These are phyloP conservation scores for Sporothrix euskadiensis DNA, from an alignment of 2,329 filamentous ascomycete species.

Conservation along the genomic window DNA sequence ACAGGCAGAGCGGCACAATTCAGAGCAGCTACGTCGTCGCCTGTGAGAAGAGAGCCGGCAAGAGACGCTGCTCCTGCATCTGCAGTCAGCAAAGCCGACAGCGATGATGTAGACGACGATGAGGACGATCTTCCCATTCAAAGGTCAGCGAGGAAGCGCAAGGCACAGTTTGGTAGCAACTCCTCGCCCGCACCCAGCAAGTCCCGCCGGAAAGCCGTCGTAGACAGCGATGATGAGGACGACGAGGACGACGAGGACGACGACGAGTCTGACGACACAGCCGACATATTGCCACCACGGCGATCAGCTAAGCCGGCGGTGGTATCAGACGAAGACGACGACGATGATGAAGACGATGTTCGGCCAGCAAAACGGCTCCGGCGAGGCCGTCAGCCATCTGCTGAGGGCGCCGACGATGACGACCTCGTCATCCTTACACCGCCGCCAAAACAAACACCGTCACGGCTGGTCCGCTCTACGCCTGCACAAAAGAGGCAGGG, in stretches of 20 bases:
- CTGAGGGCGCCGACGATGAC: not conserved
- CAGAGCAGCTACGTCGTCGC: not conserved
- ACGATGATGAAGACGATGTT: conserved; percentile 23
- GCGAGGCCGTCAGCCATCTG: not conserved
- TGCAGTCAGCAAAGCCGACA: not conserved
- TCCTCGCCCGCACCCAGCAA: not conserved
- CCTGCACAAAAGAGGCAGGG: not conserved
- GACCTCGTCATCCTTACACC: conserved; percentile 2
- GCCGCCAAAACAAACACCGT: conserved; percentile 1
- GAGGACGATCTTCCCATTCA: not conserved
- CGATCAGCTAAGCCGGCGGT: not conserved
- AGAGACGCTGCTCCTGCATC: not conserved
- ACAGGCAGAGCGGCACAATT: not conserved
- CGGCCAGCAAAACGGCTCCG: conserved; percentile 28
- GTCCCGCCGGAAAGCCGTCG: not conserved
- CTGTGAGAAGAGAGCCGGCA: not conserved
- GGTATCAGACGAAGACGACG: not conserved
- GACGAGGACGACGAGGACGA: not conserved
- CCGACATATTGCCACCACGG: not conserved
- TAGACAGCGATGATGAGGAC: conserved; percentile 5
- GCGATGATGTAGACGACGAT: not conserved
- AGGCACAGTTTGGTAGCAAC: not conserved
- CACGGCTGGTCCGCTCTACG: conserved; percentile 13
- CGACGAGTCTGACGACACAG: not conserved
- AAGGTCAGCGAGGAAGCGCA: conserved; percentile 1